A percentile compares a stretch with the other conserved stretches of the same genome.
Conservation (phyloP, 345 rosid species). For the Citrus reticulata region DNA sequence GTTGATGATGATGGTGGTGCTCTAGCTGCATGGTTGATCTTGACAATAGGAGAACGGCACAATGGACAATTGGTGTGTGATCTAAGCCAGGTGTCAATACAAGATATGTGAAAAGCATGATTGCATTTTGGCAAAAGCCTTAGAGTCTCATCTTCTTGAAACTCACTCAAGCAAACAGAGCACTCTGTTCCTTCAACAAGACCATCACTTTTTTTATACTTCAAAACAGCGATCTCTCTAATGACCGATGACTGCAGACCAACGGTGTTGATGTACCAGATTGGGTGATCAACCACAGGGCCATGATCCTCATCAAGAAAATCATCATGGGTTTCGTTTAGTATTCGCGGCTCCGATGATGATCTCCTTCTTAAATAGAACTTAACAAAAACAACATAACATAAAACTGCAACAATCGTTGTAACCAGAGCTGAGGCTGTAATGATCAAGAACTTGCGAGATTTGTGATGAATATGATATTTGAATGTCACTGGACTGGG, state of each 20-base stretch:
- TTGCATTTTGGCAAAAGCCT: slow-evolving; percentile 68
- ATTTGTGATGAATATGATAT: neutral
- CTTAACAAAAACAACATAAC: slow-evolving; percentile 27
- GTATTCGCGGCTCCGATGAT: neutral
- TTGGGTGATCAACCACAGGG: slow-evolving; percentile 49
- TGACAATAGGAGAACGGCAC: slow-evolving; percentile 59
- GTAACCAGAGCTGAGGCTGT: slow-evolving; percentile 25
- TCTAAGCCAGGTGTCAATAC: slow-evolving; percentile 76
- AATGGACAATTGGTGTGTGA: slow-evolving; percentile 67
- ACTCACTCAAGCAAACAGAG: slow-evolving; percentile 72
- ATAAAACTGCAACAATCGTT: slow-evolving; percentile 27
- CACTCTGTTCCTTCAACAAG: slow-evolving; percentile 71
- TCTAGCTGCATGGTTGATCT: neutral
- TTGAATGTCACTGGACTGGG: neutral
- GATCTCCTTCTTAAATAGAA: slow-evolving; percentile 15
- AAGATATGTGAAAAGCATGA: slow-evolving; percentile 70
- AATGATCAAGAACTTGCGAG: slow-evolving; percentile 23
- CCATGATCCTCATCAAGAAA: slow-evolving; percentile 39
- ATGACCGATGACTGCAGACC: slow-evolving; percentile 56
- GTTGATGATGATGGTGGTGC: neutral
- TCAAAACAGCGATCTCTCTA: slow-evolving; percentile 44
- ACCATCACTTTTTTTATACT: slow-evolving; percentile 45
- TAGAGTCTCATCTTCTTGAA: slow-evolving; percentile 59
- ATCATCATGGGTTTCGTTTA: slow-evolving; percentile 22
- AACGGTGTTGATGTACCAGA: slow-evolving; percentile 68